Evolutionary conservation across 176 grass and related monocot species (phyloP).

Genomic region (Thinopyrum elongatum): DNA sequence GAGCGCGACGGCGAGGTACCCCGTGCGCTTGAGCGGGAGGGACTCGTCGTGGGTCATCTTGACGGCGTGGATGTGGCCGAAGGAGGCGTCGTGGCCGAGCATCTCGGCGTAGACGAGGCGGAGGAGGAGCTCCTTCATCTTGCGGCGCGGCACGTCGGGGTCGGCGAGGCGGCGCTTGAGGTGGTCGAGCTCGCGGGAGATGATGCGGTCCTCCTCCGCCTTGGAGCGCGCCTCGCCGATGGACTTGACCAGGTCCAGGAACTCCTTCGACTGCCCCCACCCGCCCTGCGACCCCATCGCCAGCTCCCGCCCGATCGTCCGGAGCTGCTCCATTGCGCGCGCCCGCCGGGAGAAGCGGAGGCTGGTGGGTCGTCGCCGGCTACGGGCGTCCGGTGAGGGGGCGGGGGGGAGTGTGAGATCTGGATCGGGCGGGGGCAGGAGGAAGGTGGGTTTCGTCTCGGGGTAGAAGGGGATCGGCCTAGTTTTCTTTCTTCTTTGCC

Average conservation of each 20-base stretch:
- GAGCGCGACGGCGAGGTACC: slow-evolving; percentile 95
- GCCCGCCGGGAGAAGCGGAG: neutral
- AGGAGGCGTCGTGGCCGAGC: slow-evolving; percentile 98
- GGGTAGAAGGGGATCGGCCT: slow-evolving; percentile 17
- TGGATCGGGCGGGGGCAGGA: slow-evolving; percentile 42
- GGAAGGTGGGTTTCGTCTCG: slow-evolving; percentile 33
- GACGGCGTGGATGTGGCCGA: slow-evolving; percentile 98
- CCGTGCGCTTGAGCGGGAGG: slow-evolving; percentile 86
- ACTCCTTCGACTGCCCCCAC: slow-evolving; percentile 92
- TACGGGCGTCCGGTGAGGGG: slow-evolving; percentile 14
- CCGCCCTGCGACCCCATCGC: slow-evolving; percentile 93
- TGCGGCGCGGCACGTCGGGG: slow-evolving; percentile 85
- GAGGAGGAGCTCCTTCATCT: slow-evolving; percentile 97
- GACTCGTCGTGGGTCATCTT: slow-evolving; percentile 99
- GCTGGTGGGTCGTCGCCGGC: slow-evolving; percentile 15
- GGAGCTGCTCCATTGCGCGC: slow-evolving; percentile 89
- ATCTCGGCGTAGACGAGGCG: slow-evolving; percentile 99
- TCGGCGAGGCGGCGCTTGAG: slow-evolving; percentile 89
- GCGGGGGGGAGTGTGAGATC: slow-evolving; percentile 36
- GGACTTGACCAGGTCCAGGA: slow-evolving; percentile 98
- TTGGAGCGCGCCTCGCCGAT: slow-evolving; percentile 99
- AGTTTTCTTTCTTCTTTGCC: neutral
- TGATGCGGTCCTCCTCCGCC: slow-evolving; percentile 99
- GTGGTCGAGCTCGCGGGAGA: slow-evolving; percentile 84
- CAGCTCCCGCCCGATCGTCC: slow-evolving; percentile 93